Evolutionary conservation across 345 rosid species (phyloP), one percentile per base, ranked within the genome.

Genomic region (Eucalyptus marginata): DNA sequence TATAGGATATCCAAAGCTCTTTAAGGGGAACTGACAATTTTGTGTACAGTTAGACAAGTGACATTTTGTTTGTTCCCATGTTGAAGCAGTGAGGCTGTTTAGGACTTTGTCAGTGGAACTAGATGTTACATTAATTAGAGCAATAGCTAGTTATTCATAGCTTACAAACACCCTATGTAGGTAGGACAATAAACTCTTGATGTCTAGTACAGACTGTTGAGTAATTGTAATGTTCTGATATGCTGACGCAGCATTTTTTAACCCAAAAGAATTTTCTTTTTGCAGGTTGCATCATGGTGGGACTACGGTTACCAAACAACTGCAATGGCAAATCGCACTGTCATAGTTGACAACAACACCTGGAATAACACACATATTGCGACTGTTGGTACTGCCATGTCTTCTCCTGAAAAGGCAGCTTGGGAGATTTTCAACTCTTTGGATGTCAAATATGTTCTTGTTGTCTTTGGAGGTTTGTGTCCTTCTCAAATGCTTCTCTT

Each of bases 321-420:
- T 90, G 99, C 99, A 58, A 98, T 98, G 99, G 99, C 99, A 87
- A 98, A 97, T 80, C 96, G 99, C 90, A 98, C 99, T 16, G 99
- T 98, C 90, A 97, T 98, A 86, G 99, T 98, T 85, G 99, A 98
- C 93, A 97, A 98, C 91, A 98, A 98, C 89, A 98, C 99, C 62
- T 98, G 99, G 99, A 98, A 98, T 89, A 98, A 98, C 92, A 98
- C 99, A 33, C 99, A 98, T 90, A 98, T 98, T 92, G 99, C 99
- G 89, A 98, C 99, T 81, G 99, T 98, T 88, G 99, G 99, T 51
- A 98, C 99, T 89, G 99, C 99, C 58, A 97, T 98, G 99, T 98
- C 99, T 90, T 98, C 99, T 91, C 99, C 99, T 79, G 99, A 98
- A 92, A 98, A 93, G 93, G 98, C 98, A 68, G 99, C 99, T 29